Conservation (phyloP, 2,329 filamentous ascomycete genomes). For the Chrysoporthe puriensis region DNA sequence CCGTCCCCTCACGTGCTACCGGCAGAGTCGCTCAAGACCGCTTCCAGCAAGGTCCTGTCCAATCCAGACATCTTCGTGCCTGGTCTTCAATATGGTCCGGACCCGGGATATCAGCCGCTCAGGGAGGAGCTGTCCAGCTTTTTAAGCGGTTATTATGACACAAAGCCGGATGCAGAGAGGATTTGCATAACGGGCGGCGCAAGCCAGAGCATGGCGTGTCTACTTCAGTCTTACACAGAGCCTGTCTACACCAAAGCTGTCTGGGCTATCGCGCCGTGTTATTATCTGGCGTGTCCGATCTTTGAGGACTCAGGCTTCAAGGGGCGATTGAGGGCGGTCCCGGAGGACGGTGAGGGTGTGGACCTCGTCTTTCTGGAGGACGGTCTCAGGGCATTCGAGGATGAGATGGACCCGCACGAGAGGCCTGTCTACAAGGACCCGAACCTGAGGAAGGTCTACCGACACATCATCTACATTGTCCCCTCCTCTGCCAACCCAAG, state of each 20-base stretch:
- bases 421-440: conserved; percentile 48
- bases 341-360: conserved; percentile 78
- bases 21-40: conserved; percentile 60
- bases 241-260: conserved; percentile 73
- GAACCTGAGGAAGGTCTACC: conserved; percentile 75
- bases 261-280: conserved; percentile 82
- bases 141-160: conserved; percentile 66
- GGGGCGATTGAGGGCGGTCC: conserved; percentile 67
- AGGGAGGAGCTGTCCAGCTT: conserved; percentile 70
- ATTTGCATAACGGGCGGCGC: conserved; percentile 86
- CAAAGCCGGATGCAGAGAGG: conserved; percentile 52
- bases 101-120: conserved; percentile 73
- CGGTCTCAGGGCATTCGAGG: conserved; percentile 46
- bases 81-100: conserved; percentile 68
- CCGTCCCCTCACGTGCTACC: conserved; percentile 68
- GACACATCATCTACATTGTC: conserved; percentile 85
- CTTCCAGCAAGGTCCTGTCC: conserved; percentile 64
- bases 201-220: conserved; percentile 77
- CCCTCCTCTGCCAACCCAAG: conserved; percentile 90
- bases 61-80: conserved; percentile 61
- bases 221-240: conserved; percentile 81
- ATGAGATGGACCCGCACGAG: conserved; percentile 25
- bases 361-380: conserved; percentile 65
- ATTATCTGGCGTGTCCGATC: conserved; percentile 83
- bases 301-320: conserved; percentile 81